Base-by-base conservation (phyloP, 768 basidiomycete species). In the Naganishia vaughanmartiniae region DNA sequence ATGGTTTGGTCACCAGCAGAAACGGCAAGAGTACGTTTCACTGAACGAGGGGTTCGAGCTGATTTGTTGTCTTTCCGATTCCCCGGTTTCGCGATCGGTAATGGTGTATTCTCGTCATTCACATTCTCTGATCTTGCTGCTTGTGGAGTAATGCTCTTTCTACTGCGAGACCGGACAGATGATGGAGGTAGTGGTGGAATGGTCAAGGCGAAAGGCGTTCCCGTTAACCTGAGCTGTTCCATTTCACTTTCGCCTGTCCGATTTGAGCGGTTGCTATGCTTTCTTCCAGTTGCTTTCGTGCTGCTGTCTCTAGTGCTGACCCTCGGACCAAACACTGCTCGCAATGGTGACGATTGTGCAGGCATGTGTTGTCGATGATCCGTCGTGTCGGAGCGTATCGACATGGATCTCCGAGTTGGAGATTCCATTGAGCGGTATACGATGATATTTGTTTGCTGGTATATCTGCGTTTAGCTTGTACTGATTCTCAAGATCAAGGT, bases 141-240 rank as follows among this genome's bases (percentile, higher is more conserved):
- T 10, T 24, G 31, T 3, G 57, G 57, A 58, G 57, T 63, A 15
- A 42, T 30, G 60, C 39, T 30, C 14, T 63, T 42, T n/a, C 33
- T 42, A 10, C 24, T 63, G 15, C 60, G 60, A 26, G 60, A n/a
- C 30, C 36, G 19, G 39, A 63, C 42, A 17, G 60, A 63, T 14
- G 60, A 63, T 15, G 60, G 60, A n/a, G 60, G 60, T 19, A 63
- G 28, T 14, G 60, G 60, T 11, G 60, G 60, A 30, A 63, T 63
- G 2, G 60, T 63, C 60, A 63, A 63, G 9, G 60, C 60, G 19
- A 63, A 63, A 42, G 60, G 60, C 33, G 60, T 63, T 30, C 60
- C 60, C 26, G 28, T 28, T 26, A 9, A 26, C 15, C 36, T 3
- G 24, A 51, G 24, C 60, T 14, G 57, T 34, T 58, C 34, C n/a